These are phyloP conservation scores for Geotrichum restrictum DNA, from an alignment of 1,139 yeast genomes.

Conservation along the genomic window DNA sequence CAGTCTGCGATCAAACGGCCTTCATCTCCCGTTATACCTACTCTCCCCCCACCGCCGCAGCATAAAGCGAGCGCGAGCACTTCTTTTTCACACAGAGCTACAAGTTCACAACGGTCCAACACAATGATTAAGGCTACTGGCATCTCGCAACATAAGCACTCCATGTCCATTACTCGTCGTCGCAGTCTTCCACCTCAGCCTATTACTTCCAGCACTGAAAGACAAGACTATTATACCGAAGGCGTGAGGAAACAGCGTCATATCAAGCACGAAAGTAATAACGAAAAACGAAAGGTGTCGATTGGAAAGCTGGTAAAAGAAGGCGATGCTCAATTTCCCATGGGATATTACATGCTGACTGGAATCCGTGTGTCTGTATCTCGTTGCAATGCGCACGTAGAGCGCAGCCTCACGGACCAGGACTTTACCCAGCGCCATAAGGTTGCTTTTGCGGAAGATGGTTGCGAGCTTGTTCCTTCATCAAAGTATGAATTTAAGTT, in stretches of 20 bases:
- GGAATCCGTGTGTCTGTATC: constrained; percentile 95
- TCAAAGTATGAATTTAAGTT: constrained; percentile 93
- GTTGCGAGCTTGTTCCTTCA: constrained; percentile 85
- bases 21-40: background rate
- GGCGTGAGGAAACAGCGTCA: constrained; percentile 34
- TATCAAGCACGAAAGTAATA: constrained; percentile 42
- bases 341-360: constrained; percentile 95
- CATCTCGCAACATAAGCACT: constrained; percentile 4
- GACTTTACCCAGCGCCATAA: constrained; percentile 74
- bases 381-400: constrained; percentile 74
- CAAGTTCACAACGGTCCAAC: background rate
- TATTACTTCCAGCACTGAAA: background rate
- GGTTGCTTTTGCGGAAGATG: constrained; percentile 78
- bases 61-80: background rate
- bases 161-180: constrained; percentile 14
- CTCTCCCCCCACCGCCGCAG: background rate
- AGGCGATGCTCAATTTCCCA: constrained; percentile 87
- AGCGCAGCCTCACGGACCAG: constrained; percentile 62
- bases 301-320: constrained; percentile 82
- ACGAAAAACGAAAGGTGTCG: constrained; percentile 59
- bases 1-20: background rate
- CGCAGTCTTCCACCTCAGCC: constrained; percentile 8
- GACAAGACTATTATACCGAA: constrained; percentile 14
- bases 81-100: background rate
- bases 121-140: background rate